These are phyloP conservation scores for Papiliotrema nemorosa DNA, from an alignment of 1,284 basidiomycete species.

Conservation along the genomic window DNA sequence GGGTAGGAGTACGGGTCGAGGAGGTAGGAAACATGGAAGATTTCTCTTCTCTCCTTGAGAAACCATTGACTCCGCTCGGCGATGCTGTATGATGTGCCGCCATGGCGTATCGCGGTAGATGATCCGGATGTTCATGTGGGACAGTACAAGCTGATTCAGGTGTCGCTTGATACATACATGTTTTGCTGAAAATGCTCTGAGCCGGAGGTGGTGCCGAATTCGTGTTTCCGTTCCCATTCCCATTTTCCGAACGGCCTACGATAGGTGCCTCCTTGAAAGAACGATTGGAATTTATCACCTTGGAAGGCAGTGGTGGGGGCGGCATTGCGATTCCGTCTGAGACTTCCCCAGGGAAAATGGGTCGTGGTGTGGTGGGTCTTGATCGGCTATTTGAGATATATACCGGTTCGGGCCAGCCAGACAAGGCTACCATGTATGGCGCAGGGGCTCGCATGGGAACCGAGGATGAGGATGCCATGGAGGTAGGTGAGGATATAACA, in stretches of 20 bases:
- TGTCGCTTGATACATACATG: constrained; percentile 3
- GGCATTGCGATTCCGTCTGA: neutral
- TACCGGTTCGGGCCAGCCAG: constrained; percentile 39
- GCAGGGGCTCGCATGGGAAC: constrained; percentile 2
- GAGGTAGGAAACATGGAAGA: neutral
- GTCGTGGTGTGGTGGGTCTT: neutral
- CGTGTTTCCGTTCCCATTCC: neutral
- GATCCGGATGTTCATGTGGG: constrained; percentile 6
- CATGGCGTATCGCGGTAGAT: neutral
- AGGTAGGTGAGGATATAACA: neutral
- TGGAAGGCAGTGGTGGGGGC: neutral
- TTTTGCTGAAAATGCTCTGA: constrained; percentile 7
- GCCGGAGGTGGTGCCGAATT: neutral
- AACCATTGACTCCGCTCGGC: neutral
- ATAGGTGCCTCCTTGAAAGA: neutral
- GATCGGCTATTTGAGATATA: constrained; percentile 16
- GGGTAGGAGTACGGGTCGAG: neutral
- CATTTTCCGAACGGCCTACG: neutral
- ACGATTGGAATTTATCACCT: neutral
- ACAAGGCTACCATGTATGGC: constrained; percentile 37
- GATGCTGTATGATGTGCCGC: too few species aligned
- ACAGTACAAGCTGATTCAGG: neutral
- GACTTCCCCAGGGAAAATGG: neutral
- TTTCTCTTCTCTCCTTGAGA: neutral
- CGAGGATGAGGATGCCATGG: neutral